Base-by-base conservation (phyloP, 352 stramenopile species). In the Phytophthora fragariaefolia region DNA sequence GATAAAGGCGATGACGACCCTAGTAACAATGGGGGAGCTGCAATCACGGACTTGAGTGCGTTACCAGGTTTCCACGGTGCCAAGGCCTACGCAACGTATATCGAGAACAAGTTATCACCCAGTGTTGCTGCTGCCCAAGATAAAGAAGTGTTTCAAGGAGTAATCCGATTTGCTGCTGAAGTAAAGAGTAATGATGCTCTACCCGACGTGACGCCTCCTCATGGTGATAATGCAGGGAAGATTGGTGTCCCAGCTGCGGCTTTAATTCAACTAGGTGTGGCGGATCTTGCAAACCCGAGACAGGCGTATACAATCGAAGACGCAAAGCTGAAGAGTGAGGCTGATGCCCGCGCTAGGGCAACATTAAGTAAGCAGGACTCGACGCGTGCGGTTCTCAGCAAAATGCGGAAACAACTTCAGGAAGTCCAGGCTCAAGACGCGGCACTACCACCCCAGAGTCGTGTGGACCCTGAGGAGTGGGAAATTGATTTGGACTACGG, bases 261-360 rank as follows among this genome's bases (percentile, higher is more conserved):
- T 17, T 58, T 75, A 26, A 46, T 56, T 7, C 38, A 87, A 22
- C 48, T 89, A 3, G 81, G 95, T 51, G 80, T 82, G 23, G 56
- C 79, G 1, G 92, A 98, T 42, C 67, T 97, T n/a, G 50, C 63
- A 10, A 90, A 93, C 60, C 73, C 83, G 3, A 64, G 69, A 17
- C 78, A 86, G 26, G 87, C 87, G 9, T 98, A 98, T 74, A 97
- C 88, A 40, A 97, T 98, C 57, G 87, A 98, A 71, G 91, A 98
- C 18, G 90, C 87, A 40, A 96, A 97, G 57, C 75, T 95, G 7
- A 95, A 97, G 64, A 95, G 85, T 40, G 93, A 98, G 54, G 88
- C 90, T 4, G 91, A 98, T 55, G 85, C 85, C 4, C 74, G 77
- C 10, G 79, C 72, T 1, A 85, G 71, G 12, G 63, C 76, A 2